Evolutionary conservation across 441 rosid genomes (phyloP), one percentile per base, ranked within the genome.

Genomic region (Viola pubescens): DNA sequence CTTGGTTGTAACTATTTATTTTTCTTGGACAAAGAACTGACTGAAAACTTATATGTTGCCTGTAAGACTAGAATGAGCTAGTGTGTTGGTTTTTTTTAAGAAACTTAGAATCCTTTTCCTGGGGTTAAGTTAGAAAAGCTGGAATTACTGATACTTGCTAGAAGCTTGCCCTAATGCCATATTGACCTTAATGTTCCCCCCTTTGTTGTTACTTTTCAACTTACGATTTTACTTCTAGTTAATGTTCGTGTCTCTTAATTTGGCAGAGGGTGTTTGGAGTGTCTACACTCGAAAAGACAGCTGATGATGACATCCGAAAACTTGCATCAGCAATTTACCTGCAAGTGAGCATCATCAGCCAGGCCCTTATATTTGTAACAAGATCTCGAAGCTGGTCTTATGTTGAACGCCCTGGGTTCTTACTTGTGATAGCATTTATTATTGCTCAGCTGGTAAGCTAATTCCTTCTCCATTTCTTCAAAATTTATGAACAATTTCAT

Each of bases 281-380:
- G 58, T 0, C 96, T 26, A 83, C 94, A 26, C 83, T 94, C 56
- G 91, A 94, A 79, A 82, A 90, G 76, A 81, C 91, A 6, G 96
- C 96, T 59, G 87, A 83, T 60, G 85, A 94, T 69, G 98, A 90
- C 78, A 73, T 81, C 75, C 77, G 84, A 48, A 94, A 94, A 82
- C 97, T 90, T 50, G 98, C 98, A 63, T 86, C 97, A n/a, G 98
- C 97, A 40, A 66, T 94, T 44, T 94, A 94, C 77, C 67, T 94
- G 70, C 98, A 94, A 89, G 98, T 94, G 61, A 94, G 98, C 82
- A 94, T 76, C 37, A 79, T 94, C 63, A 94, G 98, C 76, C 98
- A 94, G 76, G 97, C 98, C 46, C 90, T 94, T 44, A 94, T 94
- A 64, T 94, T 94, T 69, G 98, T 94, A 62, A 94, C 98, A 7